Evolutionary conservation across 2,329 filamentous ascomycete species (phyloP), one percentile per base, ranked within the genome.

Genomic region (Xylaria sp.): DNA sequence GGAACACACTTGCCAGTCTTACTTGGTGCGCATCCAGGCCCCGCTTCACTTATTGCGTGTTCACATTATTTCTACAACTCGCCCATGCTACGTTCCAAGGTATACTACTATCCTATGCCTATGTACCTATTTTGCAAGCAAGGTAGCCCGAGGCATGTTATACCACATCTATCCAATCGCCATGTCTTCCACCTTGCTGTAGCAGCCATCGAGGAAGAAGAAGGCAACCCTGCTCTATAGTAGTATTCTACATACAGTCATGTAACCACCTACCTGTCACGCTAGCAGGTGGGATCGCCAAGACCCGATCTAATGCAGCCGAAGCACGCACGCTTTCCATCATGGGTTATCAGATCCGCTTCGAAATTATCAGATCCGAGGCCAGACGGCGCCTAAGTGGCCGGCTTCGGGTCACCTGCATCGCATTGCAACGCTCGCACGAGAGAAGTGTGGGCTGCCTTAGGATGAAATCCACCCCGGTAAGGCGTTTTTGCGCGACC

Each of bases 291-390:
- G 64, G 57, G 32, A 50, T 55, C 57, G 64, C 66, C 59, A 70
- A 66, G 64, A 46, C 61, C 37, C 61, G 57, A 66, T 70, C 64
- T 64, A 44, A 68, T 66, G 63, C 68, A 69, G 55, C 44, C 59
- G 18, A 46, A 54, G 50, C 62, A 55, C 59, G 69, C 50, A 69
- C 44, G 44, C 52, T 69, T 67, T 72, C 71, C 72, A 69, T 63
- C 69, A 72, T 69, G 69, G 70, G 62, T 76, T 76, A 77, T 77
- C 76, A 68, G 76, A 77, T 78, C 75, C 76, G 63, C 60, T 70
- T 73, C 75, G 74, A 74, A 77, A 75, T 78, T 78, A 78, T 78
- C 76, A 70, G 76, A 78, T 78, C 76, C 75, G 75, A 64, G 48
- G 32, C 20, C 34, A 54, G 55, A 73, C 74, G 75, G 74, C 70